Percentiles rank a stretch among this genome's conserved stretches.
Evolutionary conservation across 2,329 filamentous ascomycete species (phyloP).

Genomic region (Beauveria pseudobassiana): DNA sequence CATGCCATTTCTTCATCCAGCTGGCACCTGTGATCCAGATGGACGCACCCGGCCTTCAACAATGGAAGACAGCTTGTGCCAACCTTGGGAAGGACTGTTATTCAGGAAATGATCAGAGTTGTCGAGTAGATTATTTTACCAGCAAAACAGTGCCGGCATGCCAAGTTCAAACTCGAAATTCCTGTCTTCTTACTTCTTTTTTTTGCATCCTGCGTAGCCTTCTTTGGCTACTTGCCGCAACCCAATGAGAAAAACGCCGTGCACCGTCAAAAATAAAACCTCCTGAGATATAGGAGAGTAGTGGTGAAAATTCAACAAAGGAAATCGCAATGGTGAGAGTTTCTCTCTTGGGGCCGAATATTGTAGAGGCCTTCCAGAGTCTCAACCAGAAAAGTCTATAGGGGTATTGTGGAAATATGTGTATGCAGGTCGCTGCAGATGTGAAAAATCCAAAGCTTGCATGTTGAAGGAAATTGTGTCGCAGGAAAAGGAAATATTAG

Average conservation of each 20-base stretch:
- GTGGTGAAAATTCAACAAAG: conserved; percentile 7
- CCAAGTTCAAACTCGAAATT: background rate
- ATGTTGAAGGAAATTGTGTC: background rate
- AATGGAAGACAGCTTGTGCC: background rate
- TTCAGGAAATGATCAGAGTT: background rate
- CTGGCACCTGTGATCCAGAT: background rate
- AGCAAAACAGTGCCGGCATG: background rate
- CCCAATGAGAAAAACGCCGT: background rate
- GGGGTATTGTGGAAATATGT: conserved; percentile 6
- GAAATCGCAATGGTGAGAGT: conserved; percentile 4
- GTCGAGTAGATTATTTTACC: background rate
- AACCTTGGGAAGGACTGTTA: background rate
- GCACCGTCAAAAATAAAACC: background rate
- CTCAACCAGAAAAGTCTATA: conserved; percentile 9
- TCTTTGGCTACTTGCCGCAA: background rate
- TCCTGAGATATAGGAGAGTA: conserved; percentile 1
- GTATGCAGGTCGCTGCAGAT: conserved; percentile 9
- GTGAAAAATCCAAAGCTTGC: conserved; percentile 5
- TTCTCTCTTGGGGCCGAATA: background rate
- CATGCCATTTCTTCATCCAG: background rate
- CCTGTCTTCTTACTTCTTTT: conserved; percentile 4
- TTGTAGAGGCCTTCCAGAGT: background rate
- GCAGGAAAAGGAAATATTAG: conserved; percentile 9
- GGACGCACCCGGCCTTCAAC: background rate
- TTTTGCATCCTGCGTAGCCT: background rate